Evolutionary conservation across 106 monocot genomes (phyloP), one percentile per base, ranked within the genome.

Genomic region (Acorus calamus): DNA sequence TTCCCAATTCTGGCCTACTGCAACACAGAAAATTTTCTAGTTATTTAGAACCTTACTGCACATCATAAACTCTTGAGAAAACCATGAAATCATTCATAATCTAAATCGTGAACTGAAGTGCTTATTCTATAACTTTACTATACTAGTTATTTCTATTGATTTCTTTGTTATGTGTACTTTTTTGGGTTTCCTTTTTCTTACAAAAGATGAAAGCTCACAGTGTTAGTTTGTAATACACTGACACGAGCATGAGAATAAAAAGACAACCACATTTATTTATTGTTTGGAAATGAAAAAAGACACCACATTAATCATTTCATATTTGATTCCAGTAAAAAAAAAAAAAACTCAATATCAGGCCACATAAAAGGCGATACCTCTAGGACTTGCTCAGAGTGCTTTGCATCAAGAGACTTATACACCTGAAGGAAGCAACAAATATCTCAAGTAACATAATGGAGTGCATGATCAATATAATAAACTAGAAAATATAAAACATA

Each of bases 1-100:
- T 61, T 74, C 51, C 88, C 85, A 55, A 98, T 72, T 71, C 65
- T 80, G 55, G 75, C 96, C 96, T 96, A 87, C 82, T 79, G 96
- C 70, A 78, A 49, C 60, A 11, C 69, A 73, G 11, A 53, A 61
- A 60, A 42, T 4, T 55, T 67, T 51, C 56, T 14, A 53, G 1
- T 46, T 45, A 28, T 67, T 28, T 28, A 28, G 28, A 28, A 5
- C 64, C 28, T 4, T 45, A 57, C 13, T 62, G 49, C 4, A 63
- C 6, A 49, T n/a, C n/a, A 63, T 8, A 3, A 48, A 48, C 9
- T 13, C 4, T 47, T 5, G 3, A 48, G 8, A 49, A 3, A 48
- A n/a, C 28, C 28, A 28, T 28, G 28, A 28, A 49, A 50, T 44
- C 6, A 43, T 2, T 42, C 49, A 41, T 10, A 50, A 61, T 56